Evolutionary conservation across 2,329 filamentous ascomycete genomes (phyloP), one percentile per base, ranked within the genome.

Genomic region (Aspergillus ochraceoroseus): DNA sequence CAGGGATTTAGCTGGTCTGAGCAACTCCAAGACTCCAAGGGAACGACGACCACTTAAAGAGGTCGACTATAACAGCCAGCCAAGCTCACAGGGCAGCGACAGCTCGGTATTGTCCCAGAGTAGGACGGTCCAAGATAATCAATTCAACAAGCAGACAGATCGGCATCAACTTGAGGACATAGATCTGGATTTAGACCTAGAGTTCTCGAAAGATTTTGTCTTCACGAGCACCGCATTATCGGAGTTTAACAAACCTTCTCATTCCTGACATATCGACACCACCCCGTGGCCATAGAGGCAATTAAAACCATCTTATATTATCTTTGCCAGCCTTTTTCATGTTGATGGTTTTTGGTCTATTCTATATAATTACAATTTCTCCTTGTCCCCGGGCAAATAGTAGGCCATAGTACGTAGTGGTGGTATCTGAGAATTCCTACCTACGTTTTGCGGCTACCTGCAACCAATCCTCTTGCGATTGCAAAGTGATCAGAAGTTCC

Each of bases 151-250:
- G 4, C 37, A 43, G 22, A 8, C 29, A n/a, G 49, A 55, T 18
- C 51, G 51, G 7, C 53, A 57, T 20, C 48, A 46, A 13, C 36
- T 63, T 12, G 54, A 57, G 12, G 45, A 49, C 22, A 26, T 64
- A n/a, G 55, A 63, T 33, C 38, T 63, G 38, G 58, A 60, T 32
- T 54, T 60, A 54, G 56, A 61, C 25, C 30, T 63, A 36, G 63
- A 65, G 31, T 63, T 62, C 36, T 58, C 59, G 0, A 63, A 58
- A 23, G 59, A 64, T 14, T 62, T 61, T 27, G 28, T 65, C 11
- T 63, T 64, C 26, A 59, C 55, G 8, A 63, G 59, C 23, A 62
- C 62, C 3, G 51, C 54, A 8, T 43, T 59, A 13, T 57, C 59
- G 4, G 51, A 52, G 5, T 41, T 50, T 3, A 53, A 54, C 20